Evolutionary conservation across 441 rosid genomes (phyloP), one percentile per base, ranked within the genome.

Genomic region (Adansonia grandidieri): DNA sequence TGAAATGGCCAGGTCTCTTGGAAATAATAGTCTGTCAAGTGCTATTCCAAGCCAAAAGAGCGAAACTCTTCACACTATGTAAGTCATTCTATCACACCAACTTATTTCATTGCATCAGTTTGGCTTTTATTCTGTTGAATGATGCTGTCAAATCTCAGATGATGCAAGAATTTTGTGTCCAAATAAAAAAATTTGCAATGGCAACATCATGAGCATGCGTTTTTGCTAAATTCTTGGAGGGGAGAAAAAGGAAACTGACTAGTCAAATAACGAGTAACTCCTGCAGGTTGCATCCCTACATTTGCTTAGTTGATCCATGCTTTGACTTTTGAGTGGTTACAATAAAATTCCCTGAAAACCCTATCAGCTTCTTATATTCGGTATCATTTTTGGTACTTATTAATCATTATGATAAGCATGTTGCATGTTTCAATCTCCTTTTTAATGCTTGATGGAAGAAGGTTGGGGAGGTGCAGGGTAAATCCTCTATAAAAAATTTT

Each of bases 1-100:
- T 14, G n/a, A 79, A 72, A 37, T 54, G 77, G 61, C 53, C 84
- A 93, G 97, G 88, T 90, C 89, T 87, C 86, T 89, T 68, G 91
- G 91, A 65, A 87, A 88, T 68, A 89, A 88, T 77, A 82, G 68
- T 64, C 63, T 93, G 79, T 85, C 61, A 66, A 94, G 96, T 74
- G 76, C 85, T 57, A 82, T 93, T 44, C 92, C 96, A 50, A 44
- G 61, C 69, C 82, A 73, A 65, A 93, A 92, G 77, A 85, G 86
- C 79, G 7, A 85, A 71, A 64, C 74, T 60, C 94, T 93, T 76
- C 66, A 8, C 67, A 86, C 84, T 62, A 74, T 93, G 98, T 93
- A 78, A 86, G 93, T 48, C 15, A 53, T 71, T 82, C 77, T 56
- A 15, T 54, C 63, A 32, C 56, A 22, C 3, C 32, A 4, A 32